Evolutionary conservation across 2,329 filamentous ascomycete genomes (phyloP), one percentile per base, ranked within the genome.

Genomic region (Tolypocladium capitatum): DNA sequence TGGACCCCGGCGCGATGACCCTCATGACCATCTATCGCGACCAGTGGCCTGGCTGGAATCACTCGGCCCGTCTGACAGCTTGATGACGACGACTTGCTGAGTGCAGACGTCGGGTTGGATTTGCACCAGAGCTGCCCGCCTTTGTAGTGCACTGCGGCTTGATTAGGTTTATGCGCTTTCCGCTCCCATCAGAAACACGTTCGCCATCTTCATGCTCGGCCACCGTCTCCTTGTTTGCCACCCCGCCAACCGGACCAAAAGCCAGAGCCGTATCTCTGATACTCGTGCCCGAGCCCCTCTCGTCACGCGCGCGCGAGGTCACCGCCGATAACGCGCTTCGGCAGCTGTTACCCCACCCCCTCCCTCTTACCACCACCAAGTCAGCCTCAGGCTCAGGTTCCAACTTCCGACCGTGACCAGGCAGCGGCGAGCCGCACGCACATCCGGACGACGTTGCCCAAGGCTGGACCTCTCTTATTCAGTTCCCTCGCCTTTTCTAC

Each of bases 401-500:
- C 24, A 18, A 14, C 38, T 40, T 43, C 13, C 46, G 42, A 45
- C 46, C 11, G 46, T 44, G 33, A 34, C 46, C 46, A 48, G 46
- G 46, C 41, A 44, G 28, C 42, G 46, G 41, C 46, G 33, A 38
- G 33, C 33, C 27, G 40, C 27, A 21, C 14, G 38, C 38, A 5
- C 24, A 31, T 7, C 24, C 41, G 28, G 28, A 40, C 27, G 5
- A 34, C 21, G 20, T 27, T 32, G 21, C 36, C 36, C 10, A 13
- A 4, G 18, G 33, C 42, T 40, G 33, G 24, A 21, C 36, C 31
- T 46, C 18, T 10, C n/a, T 31, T 33, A 21, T 13, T 35, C 35
- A 3, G 14, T 20, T 36, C 13, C 41, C n/a, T 34, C 33, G 10
- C 34, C 27, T 42, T 21, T 48, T 51, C 52, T 55, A 52, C 49